A percentile compares a stretch with the other conserved stretches of the same genome.
Evolutionary conservation across 257 asterid species (phyloP).

Genomic region (Salvia splendens): DNA sequence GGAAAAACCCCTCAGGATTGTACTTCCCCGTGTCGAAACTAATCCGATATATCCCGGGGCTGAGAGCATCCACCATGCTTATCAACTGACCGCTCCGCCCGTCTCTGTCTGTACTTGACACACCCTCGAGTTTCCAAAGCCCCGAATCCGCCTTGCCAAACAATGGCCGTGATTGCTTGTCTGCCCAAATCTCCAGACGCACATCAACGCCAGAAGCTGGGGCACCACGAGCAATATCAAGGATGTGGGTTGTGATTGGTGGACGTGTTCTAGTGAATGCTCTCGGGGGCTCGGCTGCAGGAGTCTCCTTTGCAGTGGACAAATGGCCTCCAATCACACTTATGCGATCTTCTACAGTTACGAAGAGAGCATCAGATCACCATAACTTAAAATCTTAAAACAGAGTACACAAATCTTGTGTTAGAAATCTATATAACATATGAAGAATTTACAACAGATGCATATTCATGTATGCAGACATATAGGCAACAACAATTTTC

Average conservation of each 20-base stretch:
- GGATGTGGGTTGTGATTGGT: slow-evolving; percentile 89
- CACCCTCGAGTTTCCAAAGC: slow-evolving; percentile 59
- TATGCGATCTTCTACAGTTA: slow-evolving; percentile 84
- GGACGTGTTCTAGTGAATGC: slow-evolving; percentile 63
- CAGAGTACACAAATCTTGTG: background rate
- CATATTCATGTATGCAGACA: background rate
- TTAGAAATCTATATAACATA: background rate
- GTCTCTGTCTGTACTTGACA: slow-evolving; percentile 73
- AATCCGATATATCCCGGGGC: slow-evolving; percentile 71
- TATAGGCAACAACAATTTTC: too few species aligned
- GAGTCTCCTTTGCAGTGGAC: slow-evolving; percentile 38
- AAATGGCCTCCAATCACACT: slow-evolving; percentile 75
- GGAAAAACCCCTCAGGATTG: slow-evolving; percentile 76
- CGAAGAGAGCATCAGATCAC: slow-evolving; percentile 39
- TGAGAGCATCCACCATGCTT: slow-evolving; percentile 51
- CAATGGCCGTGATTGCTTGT: slow-evolving; percentile 41
- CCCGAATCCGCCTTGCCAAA: slow-evolving; percentile 42
- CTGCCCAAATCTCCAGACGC: slow-evolving; percentile 58
- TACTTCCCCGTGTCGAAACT: slow-evolving; percentile 85
- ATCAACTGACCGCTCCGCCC: slow-evolving; percentile 81
- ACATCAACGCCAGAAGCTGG: slow-evolving; percentile 84
- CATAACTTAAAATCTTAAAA: background rate
- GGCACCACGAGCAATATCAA: slow-evolving; percentile 73
- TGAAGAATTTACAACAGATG: slow-evolving; percentile 5
- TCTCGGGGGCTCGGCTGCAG: slow-evolving; percentile 40